A percentile compares a stretch with the other conserved stretches of the same genome.
Evolutionary conservation across 1,139 yeast species (phyloP).

Genomic region (Saccharomyces hybrid): DNA sequence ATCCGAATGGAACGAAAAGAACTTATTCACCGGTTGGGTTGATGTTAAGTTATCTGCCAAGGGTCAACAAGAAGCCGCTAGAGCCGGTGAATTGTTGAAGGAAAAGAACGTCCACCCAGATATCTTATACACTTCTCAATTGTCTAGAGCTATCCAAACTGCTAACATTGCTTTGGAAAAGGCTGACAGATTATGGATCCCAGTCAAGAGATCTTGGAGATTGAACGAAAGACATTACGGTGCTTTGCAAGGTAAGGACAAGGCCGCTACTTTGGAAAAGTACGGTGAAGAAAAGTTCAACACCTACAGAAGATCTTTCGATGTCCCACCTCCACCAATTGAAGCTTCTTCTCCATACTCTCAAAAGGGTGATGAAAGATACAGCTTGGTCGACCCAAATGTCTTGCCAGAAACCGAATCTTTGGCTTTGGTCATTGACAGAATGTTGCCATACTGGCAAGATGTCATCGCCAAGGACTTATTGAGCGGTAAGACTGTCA

Average conservation of each 20-base stretch:
- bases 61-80: slow-evolving; percentile 84
- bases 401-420: slow-evolving; percentile 93
- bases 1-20: slow-evolving; percentile 97
- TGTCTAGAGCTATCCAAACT: slow-evolving; percentile 95
- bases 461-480: slow-evolving; percentile 84
- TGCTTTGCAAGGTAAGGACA: slow-evolving; percentile 97
- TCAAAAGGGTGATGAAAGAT: slow-evolving; percentile 80
- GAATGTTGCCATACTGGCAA: slow-evolving; percentile 97
- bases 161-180: slow-evolving; percentile 88
- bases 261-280: slow-evolving; percentile 81
- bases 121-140: slow-evolving; percentile 81
- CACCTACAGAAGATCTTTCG: slow-evolving; percentile 96
- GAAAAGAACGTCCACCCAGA: slow-evolving; percentile 84
- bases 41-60: slow-evolving; percentile 79
- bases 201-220: slow-evolving; percentile 95
- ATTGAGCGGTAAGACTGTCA: slow-evolving; percentile 78
- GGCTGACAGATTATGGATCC: slow-evolving; percentile 87
- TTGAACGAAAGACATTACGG: slow-evolving; percentile 99
- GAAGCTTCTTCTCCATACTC: slow-evolving; percentile 73
- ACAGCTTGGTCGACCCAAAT: slow-evolving; percentile 71
- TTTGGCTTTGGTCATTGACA: slow-evolving; percentile 87
- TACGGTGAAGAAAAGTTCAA: slow-evolving; percentile 92
- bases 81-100: slow-evolving; percentile 89
- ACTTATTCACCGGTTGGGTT: slow-evolving; percentile 99
- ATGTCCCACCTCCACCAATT: slow-evolving; percentile 91